Evolutionary conservation across 2,329 filamentous ascomycete species (phyloP), one percentile per base, ranked within the genome.

Genomic region (Exophiala calicioides): DNA sequence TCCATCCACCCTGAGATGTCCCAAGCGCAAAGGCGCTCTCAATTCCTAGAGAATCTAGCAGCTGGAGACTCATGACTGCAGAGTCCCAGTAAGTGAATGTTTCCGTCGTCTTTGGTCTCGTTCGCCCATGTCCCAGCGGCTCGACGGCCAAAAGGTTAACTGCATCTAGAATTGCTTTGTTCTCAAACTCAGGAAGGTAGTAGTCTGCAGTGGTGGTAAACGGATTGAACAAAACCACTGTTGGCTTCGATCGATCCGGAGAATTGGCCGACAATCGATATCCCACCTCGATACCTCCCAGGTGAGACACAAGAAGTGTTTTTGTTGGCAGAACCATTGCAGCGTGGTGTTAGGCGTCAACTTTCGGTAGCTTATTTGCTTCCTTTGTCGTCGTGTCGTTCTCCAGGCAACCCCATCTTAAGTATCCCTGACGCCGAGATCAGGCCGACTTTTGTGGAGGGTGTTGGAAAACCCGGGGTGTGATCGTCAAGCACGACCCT

Each of bases 41-140:
- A 33, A 62, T 45, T 9, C 53, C 50, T 26, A 62, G 33, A 9
- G 50, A 43, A n/a, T 60, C 58, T 48, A 61, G 44, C 18, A 58
- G 49, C 30, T 61, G 57, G 13, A 61, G 39, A 19, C 50, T 60
- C 73, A 82, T 77, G 43, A 69, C 65, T 2, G 74, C 74, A 1
- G 73, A 70, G 53, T 78, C 75, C 77, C 76, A 79, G 57, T 79
- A 79, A 5, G 75, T 79, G 56, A 68, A 79, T 32, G 76, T 66
- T 47, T 74, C 68, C 5, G 58, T 53, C 13, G 63, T 61, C 13
- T 63, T 60, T 5, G 69, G 61, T 18, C 39, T 40, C 3, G 76
- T 78, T 44, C 71, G 60, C 3, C 76, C 76, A 58, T 79, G 76
- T 13, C 76, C 77, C 10, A 79, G 66, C 4, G 72, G 67, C 59